Evolutionary conservation across 148 eudicot genomes (phyloP), one percentile per base, ranked within the genome.

Genomic region (Chenopodium quinoa): DNA sequence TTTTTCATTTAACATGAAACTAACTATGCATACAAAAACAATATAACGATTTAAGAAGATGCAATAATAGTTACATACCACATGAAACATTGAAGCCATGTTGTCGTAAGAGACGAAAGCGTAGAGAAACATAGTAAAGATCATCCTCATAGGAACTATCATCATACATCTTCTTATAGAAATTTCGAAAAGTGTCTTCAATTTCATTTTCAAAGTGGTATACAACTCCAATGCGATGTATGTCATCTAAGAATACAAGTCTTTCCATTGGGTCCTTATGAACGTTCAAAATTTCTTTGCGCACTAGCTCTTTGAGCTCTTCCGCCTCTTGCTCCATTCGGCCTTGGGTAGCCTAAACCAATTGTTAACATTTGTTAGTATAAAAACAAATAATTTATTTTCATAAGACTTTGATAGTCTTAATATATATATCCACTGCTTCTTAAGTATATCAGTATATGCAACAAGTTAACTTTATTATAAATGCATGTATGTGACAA

Each of bases 101-200:
- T 80, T 86, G 88, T 12, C 88, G 78, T 11, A 80, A 78, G 34
- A 89, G 73, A 4, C 90, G 89, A 79, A 91, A 91, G 5, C 87
- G 77, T 34, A 91, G 88, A 74, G 92, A 84, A 67, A 81, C 82
- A 64, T 46, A 60, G 17, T 80, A 80, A 12, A 91, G 88, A 72
- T 85, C 86, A 31, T 75, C 56, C 5, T 86, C 54, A 12, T 54
- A 71, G 8, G 32, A 44, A 56, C 63, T 73, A 29, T n/a, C n/a
- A 5, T 0, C 20, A 25, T 58, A 20, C 25, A 54, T 14, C 20
- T 66, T 79, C n/a, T 64, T 65, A 9, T 85, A 29, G 14, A 85
- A 82, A 25, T 71, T 23, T 27, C 54, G 63, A 10, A 81, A 75
- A 14, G 12, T 67, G 10, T 52, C 17, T 37, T 81, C 79, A 16